phyloP scores from a whole-genome alignment of 768 basidiomycete genomes.

The Phlebiopsis gigantea region DNA sequence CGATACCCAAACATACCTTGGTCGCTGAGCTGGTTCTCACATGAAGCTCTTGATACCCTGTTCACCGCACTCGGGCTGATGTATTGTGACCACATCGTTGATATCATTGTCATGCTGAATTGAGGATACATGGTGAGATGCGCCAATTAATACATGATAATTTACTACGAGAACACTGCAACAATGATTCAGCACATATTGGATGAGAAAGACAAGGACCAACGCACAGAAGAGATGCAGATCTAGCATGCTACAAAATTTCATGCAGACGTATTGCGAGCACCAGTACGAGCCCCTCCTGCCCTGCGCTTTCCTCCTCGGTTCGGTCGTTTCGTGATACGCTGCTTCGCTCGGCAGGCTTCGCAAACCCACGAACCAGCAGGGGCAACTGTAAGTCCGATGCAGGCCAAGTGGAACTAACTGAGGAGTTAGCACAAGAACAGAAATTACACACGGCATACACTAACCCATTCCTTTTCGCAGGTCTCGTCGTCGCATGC shows the following conservation, averaged over 20 bases:
- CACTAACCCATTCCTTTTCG: constrained; percentile 88
- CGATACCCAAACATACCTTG: not conserved
- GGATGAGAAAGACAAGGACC: not conserved
- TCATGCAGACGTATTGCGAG: constrained; percentile 20
- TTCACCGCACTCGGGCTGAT: too few species aligned
- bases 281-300: constrained; percentile 20
- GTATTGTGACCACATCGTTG: not conserved
- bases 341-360: constrained; percentile 53
- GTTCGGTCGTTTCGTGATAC: constrained; percentile 29
- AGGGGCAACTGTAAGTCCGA: constrained; percentile 61
- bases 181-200: not conserved
- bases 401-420: constrained; percentile 78
- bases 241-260: not conserved
- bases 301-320: constrained; percentile 24
- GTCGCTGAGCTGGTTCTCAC: not conserved
- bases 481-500: constrained; percentile 83
- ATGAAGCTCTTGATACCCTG: not conserved
- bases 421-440: not conserved
- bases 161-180: not conserved
- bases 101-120: not conserved
- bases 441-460: not conserved
- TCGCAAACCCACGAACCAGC: constrained; percentile 77
- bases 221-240: not conserved
- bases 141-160: constrained; percentile 3
- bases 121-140: not conserved